These are phyloP conservation scores for Pontederia crassipes DNA, from an alignment of 176 grass and related monocot genomes.

Conservation along the genomic window DNA sequence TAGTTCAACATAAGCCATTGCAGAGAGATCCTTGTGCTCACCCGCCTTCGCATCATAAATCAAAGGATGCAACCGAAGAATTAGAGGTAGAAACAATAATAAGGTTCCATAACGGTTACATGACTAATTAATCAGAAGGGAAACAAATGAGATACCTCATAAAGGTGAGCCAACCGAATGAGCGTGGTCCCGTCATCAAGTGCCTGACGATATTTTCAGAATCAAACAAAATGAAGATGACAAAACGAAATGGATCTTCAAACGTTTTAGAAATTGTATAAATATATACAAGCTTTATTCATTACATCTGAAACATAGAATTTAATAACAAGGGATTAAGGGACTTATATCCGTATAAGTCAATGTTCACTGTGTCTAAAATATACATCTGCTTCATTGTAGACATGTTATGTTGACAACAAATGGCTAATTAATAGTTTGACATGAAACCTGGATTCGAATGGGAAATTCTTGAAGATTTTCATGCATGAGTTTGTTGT, in stretches of 20 bases:
- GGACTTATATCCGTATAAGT: no score
- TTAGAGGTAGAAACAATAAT: not conserved
- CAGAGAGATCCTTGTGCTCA: conserved; percentile 78
- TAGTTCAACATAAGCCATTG: conserved; percentile 48
- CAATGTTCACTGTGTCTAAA: no score
- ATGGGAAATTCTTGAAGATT: no score
- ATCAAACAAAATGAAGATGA: conserved; percentile 1
- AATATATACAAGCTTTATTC: not conserved
- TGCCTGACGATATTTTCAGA: conserved; percentile 30
- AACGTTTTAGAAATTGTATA: not conserved
- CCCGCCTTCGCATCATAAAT: conserved; percentile 29
- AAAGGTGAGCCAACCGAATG: conserved; percentile 80
- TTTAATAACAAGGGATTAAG: no score
- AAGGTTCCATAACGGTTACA: not conserved
- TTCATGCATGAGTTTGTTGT: no score
- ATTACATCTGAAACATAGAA: no score
- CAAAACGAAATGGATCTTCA: not conserved
- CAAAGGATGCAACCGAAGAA: conserved; percentile 5
- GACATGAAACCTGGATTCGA: no score
- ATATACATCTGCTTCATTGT: no score
- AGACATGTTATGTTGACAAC: no score
- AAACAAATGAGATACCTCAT: conserved; percentile 37
- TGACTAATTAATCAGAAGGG: not conserved
- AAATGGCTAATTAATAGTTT: no score
- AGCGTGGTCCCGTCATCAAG: conserved; percentile 74